These are phyloP conservation scores for Leccinum pachyderme DNA, from an alignment of 1,284 basidiomycete genomes.

Conservation along the genomic window DNA sequence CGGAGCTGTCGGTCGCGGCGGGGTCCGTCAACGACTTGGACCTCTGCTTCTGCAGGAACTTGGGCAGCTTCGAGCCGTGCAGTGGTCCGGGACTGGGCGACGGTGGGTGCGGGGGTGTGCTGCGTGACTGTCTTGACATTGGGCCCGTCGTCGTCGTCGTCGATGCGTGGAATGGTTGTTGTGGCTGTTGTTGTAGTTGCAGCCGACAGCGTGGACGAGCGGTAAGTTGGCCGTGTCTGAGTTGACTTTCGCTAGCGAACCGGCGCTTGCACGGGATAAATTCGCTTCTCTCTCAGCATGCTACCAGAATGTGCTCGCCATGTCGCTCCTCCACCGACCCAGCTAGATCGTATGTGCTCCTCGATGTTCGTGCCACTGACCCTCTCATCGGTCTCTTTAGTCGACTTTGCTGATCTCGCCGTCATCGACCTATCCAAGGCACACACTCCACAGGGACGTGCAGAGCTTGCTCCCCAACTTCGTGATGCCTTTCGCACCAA, in stretches of 20 bases:
- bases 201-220: constrained; percentile 17
- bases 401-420: constrained; percentile 65
- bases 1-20: constrained; percentile 38
- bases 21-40: constrained; percentile 56
- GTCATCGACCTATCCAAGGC: constrained; percentile 60
- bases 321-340: constrained; percentile 18
- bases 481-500: constrained; percentile 56
- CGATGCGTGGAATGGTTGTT: neutral
- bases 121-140: constrained; percentile 43
- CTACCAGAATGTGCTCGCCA: constrained; percentile 20
- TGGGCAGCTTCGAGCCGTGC: constrained; percentile 55
- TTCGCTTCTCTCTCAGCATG: neutral
- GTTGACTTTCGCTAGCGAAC: constrained; percentile 7
- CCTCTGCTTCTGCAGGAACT: constrained; percentile 64
- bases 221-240: constrained; percentile 1
- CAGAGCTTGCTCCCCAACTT: constrained; percentile 47
- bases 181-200: constrained; percentile 16
- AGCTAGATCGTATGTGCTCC: constrained; percentile 16
- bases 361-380: neutral
- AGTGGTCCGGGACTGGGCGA: constrained; percentile 30
- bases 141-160: constrained; percentile 11
- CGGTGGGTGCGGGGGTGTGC: constrained; percentile 35
- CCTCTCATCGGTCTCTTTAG: constrained; percentile 30
- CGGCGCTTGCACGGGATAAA: neutral
- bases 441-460: constrained; percentile 47